phyloP scores from a whole-genome alignment of 1,139 yeast genomes.

The Yamadazyma diospyri region DNA sequence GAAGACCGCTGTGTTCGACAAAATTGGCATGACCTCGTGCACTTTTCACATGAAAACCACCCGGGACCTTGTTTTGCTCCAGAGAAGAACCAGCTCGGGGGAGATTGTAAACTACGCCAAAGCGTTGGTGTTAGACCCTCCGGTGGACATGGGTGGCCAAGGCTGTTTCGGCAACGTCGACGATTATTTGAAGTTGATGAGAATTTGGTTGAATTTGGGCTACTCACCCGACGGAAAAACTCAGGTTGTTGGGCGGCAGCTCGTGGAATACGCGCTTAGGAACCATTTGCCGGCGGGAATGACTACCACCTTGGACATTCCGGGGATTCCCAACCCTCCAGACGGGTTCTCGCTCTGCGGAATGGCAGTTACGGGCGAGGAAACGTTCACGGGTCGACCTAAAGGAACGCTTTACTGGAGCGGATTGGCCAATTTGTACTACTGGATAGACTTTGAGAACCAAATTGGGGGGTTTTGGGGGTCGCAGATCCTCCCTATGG shows the following conservation, averaged over 20 bases:
- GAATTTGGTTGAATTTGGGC: conserved; percentile 47
- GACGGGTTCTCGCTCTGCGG: conserved; percentile 79
- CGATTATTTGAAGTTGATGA: conserved; percentile 41
- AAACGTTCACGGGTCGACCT: conserved; percentile 39
- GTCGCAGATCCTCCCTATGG: conserved; percentile 14
- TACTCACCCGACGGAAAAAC: conserved; percentile 35
- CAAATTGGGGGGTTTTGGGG: conserved; percentile 43
- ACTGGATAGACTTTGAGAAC: conserved; percentile 44
- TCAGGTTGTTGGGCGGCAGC: conserved; percentile 27
- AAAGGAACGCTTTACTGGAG: conserved; percentile 41
- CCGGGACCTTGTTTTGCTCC: conserved; percentile 24
- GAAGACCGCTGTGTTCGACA: conserved; percentile 37
- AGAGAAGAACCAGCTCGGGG: conserved; percentile 20
- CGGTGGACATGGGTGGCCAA: conserved; percentile 48
- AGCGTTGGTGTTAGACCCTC: conserved; percentile 24
- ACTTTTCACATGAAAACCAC: conserved; percentile 32
- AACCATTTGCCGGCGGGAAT: conserved; percentile 33
- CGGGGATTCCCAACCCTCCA: conserved; percentile 42
- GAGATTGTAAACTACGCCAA: conserved; percentile 14
- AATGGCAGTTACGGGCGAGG: conserved; percentile 58
- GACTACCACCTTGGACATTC: conserved; percentile 19
- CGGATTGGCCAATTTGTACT: conserved; percentile 44
- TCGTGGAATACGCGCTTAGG: conserved; percentile 29
- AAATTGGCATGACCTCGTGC: conserved; percentile 39
- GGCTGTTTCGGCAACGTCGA: conserved; percentile 43